These are phyloP conservation scores for Lipomyces japonicus DNA, from an alignment of 805 yeast genomes.

Conservation along the genomic window DNA sequence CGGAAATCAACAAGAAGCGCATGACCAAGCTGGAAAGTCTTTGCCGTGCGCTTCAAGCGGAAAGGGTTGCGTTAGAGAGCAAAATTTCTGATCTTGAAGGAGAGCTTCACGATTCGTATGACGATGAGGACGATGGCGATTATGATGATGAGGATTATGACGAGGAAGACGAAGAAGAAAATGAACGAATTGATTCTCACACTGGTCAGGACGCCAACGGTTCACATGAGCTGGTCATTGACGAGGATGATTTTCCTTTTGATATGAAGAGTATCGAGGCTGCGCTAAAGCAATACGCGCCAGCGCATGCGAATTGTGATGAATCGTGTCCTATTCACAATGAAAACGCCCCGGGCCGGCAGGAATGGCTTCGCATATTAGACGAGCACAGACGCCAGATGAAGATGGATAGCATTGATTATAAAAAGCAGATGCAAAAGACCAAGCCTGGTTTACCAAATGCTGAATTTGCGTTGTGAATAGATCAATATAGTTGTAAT, in stretches of 20 bases:
- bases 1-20: constrained; percentile 16
- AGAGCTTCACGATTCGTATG: constrained; percentile 11
- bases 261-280: constrained; percentile 8
- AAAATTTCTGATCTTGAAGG: constrained; percentile 20
- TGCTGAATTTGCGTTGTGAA: not conserved
- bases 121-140: constrained; percentile 16
- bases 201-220: not conserved
- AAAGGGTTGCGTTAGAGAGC: constrained; percentile 19
- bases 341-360: constrained; percentile 9
- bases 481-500: not conserved
- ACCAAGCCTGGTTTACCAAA: not conserved
- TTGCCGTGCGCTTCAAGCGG: constrained; percentile 25
- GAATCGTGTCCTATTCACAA: constrained; percentile 20
- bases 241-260: not conserved
- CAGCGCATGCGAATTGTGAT: constrained; percentile 14
- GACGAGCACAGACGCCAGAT: constrained; percentile 17
- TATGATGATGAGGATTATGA: constrained; percentile 13
- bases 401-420: constrained; percentile 15
- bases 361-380: constrained; percentile 9
- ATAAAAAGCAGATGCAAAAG: constrained; percentile 6
- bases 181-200: not conserved
- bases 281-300: constrained; percentile 9
- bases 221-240: not conserved
- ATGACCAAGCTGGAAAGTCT: constrained; percentile 22
- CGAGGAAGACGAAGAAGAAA: constrained; percentile 12